Conservation (phyloP, 2,329 filamentous ascomycete genomes). For the Pseudocercospora cruenta region DNA sequence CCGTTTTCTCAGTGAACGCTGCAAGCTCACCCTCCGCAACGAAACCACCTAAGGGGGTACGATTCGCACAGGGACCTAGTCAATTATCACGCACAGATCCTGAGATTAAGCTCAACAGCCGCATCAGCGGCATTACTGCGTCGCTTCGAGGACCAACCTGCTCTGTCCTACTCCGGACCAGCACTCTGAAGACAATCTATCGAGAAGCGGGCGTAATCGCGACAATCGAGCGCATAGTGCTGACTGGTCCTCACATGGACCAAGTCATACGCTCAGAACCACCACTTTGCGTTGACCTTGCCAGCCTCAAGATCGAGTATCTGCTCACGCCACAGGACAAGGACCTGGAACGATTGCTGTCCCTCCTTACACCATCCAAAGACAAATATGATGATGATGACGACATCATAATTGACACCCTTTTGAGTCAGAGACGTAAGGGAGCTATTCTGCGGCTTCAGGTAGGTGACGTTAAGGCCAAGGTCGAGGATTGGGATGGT, state of each 20-base stretch:
- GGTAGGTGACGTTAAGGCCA: constrained; percentile 65
- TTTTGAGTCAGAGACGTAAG: constrained; percentile 82
- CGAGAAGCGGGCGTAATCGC: constrained; percentile 73
- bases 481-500: constrained; percentile 65
- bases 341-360: constrained; percentile 80
- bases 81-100: constrained; percentile 24
- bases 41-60: constrained; percentile 55
- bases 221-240: constrained; percentile 72
- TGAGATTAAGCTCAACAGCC: constrained; percentile 69
- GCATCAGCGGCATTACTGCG: constrained; percentile 76
- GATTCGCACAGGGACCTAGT: constrained; percentile 55
- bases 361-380: constrained; percentile 87
- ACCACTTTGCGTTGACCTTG: constrained; percentile 27
- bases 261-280: constrained; percentile 28
- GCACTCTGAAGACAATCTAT: constrained; percentile 78
- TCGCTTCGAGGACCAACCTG: constrained; percentile 79
- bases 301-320: constrained; percentile 69
- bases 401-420: constrained; percentile 91
- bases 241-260: constrained; percentile 66
- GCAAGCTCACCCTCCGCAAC: constrained; percentile 37
- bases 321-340: constrained; percentile 71
- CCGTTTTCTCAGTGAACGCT: constrained; percentile 70
- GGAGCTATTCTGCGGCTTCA: constrained; percentile 77
- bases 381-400: constrained; percentile 87
- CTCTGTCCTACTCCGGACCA: constrained; percentile 73